Evolutionary conservation across 2,329 filamentous ascomycete genomes (phyloP).

Genomic region (Trichoderma koningii): DNA sequence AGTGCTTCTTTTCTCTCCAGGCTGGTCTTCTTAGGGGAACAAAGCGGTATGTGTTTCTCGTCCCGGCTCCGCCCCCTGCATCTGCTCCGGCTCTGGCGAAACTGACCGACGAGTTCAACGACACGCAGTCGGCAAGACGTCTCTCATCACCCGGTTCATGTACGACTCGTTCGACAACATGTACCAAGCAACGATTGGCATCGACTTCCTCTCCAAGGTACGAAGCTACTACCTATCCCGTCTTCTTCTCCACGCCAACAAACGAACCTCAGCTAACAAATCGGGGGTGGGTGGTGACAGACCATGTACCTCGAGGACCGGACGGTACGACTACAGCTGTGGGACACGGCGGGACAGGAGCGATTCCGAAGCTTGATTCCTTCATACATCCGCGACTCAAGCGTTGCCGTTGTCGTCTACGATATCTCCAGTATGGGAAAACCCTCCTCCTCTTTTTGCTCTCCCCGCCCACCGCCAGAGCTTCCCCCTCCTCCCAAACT

Average conservation of each 20-base stretch:
- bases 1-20: constrained; percentile 48
- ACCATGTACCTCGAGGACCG: constrained; percentile 99
- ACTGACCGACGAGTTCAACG: constrained; percentile 33
- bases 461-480: constrained; percentile 17
- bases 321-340: constrained; percentile 94
- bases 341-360: constrained; percentile 98
- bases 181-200: constrained; percentile 98
- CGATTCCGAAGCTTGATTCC: constrained; percentile 96
- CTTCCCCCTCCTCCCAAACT: not conserved
- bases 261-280: constrained; percentile 1
- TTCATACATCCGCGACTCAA: constrained; percentile 97
- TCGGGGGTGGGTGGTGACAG: constrained; percentile 39
- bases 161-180: constrained; percentile 99
- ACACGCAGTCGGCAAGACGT: constrained; percentile 93
- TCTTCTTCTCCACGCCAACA: not conserved
- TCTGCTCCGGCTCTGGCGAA: constrained; percentile 22
- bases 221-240: constrained; percentile 27
- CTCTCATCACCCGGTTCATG: constrained; percentile 98
- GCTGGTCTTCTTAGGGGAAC: constrained; percentile 95
- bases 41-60: constrained; percentile 74
- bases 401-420: constrained; percentile 97
- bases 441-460: constrained; percentile 24
- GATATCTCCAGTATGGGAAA: constrained; percentile 77
- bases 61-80: constrained; percentile 16
- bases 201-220: constrained; percentile 98